phyloP scores from a whole-genome alignment of 805 yeast species.

The Candida boidinii region DNA sequence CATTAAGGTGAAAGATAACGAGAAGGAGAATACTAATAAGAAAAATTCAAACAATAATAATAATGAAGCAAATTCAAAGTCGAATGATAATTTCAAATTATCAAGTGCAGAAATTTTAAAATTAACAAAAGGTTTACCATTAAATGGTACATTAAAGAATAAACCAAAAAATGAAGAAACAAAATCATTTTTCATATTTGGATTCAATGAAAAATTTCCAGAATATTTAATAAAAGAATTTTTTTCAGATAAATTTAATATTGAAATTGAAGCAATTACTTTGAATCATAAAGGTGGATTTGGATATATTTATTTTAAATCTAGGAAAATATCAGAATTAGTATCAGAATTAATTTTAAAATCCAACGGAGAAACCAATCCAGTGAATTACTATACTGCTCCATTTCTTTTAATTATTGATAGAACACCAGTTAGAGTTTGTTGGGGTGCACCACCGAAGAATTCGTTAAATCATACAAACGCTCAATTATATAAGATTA shows the following conservation, averaged over 20 bases:
- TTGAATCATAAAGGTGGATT: conserved; percentile 52
- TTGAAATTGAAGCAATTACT: conserved; percentile 33
- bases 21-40: not conserved
- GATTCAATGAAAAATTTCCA: conserved; percentile 58
- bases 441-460: conserved; percentile 41
- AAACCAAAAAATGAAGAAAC: conserved; percentile 31
- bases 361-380: conserved; percentile 1
- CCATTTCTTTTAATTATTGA: conserved; percentile 29
- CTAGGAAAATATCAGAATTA: conserved; percentile 44
- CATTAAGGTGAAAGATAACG: conserved; percentile 5
- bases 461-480: conserved; percentile 28
- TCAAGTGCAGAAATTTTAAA: conserved; percentile 39
- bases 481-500: conserved; percentile 38
- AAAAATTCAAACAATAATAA: conserved; percentile 5
- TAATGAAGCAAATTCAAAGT: conserved; percentile 11
- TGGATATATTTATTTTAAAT: conserved; percentile 52
- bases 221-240: conserved; percentile 49
- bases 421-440: conserved; percentile 38
- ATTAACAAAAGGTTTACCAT: conserved; percentile 54
- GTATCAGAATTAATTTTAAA: conserved; percentile 17
- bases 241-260: conserved; percentile 29
- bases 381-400: conserved; percentile 1
- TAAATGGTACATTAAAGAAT: conserved; percentile 43
- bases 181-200: conserved; percentile 67
- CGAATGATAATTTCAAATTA: conserved; percentile 6